Evolutionary conservation across 495 filamentous ascomycete species (phyloP), one percentile per base, ranked within the genome.

Genomic region (Mytilinidion resinicola): DNA sequence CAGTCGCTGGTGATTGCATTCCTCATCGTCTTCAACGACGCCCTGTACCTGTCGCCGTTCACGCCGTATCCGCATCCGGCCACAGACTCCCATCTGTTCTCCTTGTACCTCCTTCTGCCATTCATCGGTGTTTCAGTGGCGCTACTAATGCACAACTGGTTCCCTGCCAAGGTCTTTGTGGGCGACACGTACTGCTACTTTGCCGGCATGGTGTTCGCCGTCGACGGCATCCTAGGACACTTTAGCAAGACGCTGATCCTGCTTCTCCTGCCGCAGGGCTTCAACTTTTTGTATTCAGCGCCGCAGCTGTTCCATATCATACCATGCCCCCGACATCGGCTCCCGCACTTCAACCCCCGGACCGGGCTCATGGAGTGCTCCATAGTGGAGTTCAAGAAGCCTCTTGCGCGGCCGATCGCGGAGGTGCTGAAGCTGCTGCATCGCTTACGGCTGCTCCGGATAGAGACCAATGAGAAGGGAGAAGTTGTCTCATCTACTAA

Each of bases 131-230:
- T 96, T 38, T 96, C 90, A 14, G 69, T 87, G 20, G 95, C 93
- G 1, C 81, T 99, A 21, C 80, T 90, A 62, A 82, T 71, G 70
- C 91, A 99, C 74, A 99, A 99, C 67, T 95, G 91, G 89, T 99
- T 92, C 69, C 93, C 93, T 1, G 88, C 92, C 12, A 84, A 83
- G 54, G 95, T 96, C 1, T 99, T 99, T 67, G 92, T 96, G 0
- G 93, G 93, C 21, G 93, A 99, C 69, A 99, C 93, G 15, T 99
- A 97, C 76, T 99, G 93, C 78, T 99, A 99, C 72, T 95, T 99
- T 65, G 92, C 93, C 0, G 93, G 93, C 56, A 99, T 97, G 91
- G 89, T 96, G 10, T 97, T 99, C 67, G 95, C 91, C 15, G 91
- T 96, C 53, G 93, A 97, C 58, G 90, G 89, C 48, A 96, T 99